phyloP scores from a whole-genome alignment of 2,329 filamentous ascomycete species.

The Colletotrichum karsti region DNA sequence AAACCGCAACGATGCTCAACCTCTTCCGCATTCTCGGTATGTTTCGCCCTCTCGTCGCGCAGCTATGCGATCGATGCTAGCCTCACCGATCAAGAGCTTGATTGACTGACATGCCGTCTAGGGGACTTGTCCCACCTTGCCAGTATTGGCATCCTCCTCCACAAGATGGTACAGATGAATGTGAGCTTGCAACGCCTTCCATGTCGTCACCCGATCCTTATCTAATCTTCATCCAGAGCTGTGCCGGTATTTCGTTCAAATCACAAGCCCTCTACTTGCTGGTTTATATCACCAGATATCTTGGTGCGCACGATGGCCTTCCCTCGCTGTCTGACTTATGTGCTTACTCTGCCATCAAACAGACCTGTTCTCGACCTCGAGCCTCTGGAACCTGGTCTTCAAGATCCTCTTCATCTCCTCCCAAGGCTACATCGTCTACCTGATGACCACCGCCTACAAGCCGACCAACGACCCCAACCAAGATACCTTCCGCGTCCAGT shows the following conservation, averaged over 20 bases:
- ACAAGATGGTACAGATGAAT: slow-evolving; percentile 95
- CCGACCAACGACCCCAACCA: slow-evolving; percentile 96
- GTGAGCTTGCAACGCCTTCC: slow-evolving; percentile 60
- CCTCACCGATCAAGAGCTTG: slow-evolving; percentile 12
- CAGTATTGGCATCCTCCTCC: slow-evolving; percentile 92
- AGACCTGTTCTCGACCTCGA: slow-evolving; percentile 89
- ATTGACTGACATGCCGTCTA: slow-evolving; percentile 45
- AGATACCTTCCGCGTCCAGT: slow-evolving; percentile 97
- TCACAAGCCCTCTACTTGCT: slow-evolving; percentile 94
- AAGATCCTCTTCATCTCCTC: slow-evolving; percentile 94
- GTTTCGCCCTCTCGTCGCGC: slow-evolving; percentile 31
- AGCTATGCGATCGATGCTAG: background rate
- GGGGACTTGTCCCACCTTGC: slow-evolving; percentile 95
- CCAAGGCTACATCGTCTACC: slow-evolving; percentile 93
- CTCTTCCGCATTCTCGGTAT: slow-evolving; percentile 66
- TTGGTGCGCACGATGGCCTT: slow-evolving; percentile 74
- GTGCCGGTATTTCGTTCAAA: slow-evolving; percentile 97
- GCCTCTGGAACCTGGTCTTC: slow-evolving; percentile 92
- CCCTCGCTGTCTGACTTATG: background rate
- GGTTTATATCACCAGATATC: slow-evolving; percentile 93
- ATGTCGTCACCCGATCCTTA: background rate
- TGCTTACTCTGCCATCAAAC: slow-evolving; percentile 14
- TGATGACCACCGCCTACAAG: slow-evolving; percentile 98
- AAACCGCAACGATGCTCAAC: slow-evolving; percentile 59
- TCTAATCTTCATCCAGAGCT: slow-evolving; percentile 71